phyloP scores from a whole-genome alignment of 140 eudicot species.

The Flaveria floridana region DNA sequence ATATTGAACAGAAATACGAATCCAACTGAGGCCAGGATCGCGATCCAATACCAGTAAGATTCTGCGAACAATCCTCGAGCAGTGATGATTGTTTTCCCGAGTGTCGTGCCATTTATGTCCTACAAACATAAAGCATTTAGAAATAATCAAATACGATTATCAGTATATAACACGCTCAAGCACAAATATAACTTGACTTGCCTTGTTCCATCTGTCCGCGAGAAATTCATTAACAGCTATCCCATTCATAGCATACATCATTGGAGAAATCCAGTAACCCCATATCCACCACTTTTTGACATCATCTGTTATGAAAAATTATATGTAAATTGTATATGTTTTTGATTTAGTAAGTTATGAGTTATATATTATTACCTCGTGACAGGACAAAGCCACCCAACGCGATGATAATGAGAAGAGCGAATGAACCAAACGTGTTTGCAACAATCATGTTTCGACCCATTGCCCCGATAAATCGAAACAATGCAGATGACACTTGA shows the following conservation, averaged over 20 bases:
- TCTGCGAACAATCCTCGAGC: conserved; percentile 60
- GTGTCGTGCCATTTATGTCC: conserved; percentile 29
- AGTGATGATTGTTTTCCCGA: conserved; percentile 46
- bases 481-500: conserved; percentile 68
- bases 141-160: background rate
- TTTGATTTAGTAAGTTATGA: background rate
- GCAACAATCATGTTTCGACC: conserved; percentile 72
- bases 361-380: conserved; percentile 40
- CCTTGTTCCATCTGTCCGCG: conserved; percentile 63
- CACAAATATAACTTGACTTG: conserved; percentile 19
- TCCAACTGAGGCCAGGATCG: conserved; percentile 43
- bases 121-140: conserved; percentile 7
- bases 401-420: conserved; percentile 48
- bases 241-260: conserved; percentile 86
- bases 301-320: conserved; percentile 40
- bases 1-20: conserved; percentile 43
- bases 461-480: conserved; percentile 54
- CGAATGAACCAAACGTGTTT: conserved; percentile 66
- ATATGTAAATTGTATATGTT: background rate
- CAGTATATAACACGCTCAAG: background rate
- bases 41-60: conserved; percentile 68
- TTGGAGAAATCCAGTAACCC: conserved; percentile 89
- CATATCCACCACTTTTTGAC: conserved; percentile 80
- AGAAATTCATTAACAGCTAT: conserved; percentile 69
- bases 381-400: conserved; percentile 72